These are phyloP conservation scores for Gynochthodes officinalis DNA, from an alignment of 257 asterid genomes.

Conservation along the genomic window DNA sequence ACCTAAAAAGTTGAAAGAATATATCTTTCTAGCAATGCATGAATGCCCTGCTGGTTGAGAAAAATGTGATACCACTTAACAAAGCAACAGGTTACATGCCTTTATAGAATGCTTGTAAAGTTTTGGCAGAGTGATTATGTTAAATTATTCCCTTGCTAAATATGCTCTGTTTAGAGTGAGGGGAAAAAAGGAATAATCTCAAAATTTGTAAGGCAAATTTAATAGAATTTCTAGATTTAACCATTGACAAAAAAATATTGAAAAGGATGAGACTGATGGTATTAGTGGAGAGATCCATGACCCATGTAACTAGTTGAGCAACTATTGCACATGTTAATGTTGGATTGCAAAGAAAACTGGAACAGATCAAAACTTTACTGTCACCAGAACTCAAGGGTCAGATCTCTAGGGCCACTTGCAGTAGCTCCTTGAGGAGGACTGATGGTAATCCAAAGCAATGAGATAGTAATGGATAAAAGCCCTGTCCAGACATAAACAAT, in stretches of 20 bases:
- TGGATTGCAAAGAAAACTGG: conserved; percentile 5
- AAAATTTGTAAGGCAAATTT: not conserved
- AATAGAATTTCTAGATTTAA: not conserved
- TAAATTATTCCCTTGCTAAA: not conserved
- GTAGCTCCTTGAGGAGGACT: conserved; percentile 41
- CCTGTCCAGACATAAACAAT: conserved; percentile 90
- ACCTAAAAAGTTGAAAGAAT: too few species aligned
- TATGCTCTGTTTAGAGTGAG: too few species aligned
- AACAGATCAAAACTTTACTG: not conserved
- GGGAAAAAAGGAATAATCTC: not conserved
- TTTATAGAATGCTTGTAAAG: not conserved
- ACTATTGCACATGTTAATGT: not conserved
- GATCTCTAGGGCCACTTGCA: conserved; percentile 14
- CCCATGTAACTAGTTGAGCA: not conserved
- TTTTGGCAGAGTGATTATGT: not conserved
- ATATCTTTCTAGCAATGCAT: too few species aligned
- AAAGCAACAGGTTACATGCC: not conserved
- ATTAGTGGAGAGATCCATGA: not conserved
- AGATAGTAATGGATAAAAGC: conserved; percentile 66
- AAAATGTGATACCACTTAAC: not conserved
- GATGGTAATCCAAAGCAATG: conserved; percentile 68
- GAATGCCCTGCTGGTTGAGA: not conserved
- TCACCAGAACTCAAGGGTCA: conserved; percentile 20
- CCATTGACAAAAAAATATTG: not conserved
- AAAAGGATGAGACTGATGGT: not conserved